Percentiles rank a stretch among this genome's conserved stretches.
phyloP scores from a whole-genome alignment of 2,329 filamentous ascomycete genomes.

The Aspergillus hiratsukae region DNA sequence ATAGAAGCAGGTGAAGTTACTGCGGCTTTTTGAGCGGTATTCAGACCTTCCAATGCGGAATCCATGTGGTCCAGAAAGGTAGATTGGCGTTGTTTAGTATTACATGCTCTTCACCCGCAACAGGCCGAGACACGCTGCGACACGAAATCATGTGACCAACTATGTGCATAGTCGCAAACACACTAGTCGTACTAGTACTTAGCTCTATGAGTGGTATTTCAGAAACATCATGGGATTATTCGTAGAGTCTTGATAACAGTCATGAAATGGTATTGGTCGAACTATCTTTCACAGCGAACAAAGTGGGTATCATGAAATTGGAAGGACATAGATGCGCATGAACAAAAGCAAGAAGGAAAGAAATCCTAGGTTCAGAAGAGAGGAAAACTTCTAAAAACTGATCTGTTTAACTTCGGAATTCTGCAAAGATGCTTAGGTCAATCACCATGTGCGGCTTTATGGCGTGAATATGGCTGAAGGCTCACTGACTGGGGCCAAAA shows the following conservation, averaged over 20 bases:
- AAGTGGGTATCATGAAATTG: background rate
- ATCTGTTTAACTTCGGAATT: background rate
- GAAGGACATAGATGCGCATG: background rate
- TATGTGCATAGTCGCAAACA: background rate
- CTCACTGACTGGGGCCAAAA: slow-evolving; percentile 27
- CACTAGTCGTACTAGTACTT: background rate
- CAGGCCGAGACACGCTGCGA: slow-evolving; percentile 4
- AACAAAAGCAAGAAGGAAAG: background rate
- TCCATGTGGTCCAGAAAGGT: slow-evolving; percentile 41
- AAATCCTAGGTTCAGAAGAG: background rate
- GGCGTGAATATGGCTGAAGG: background rate
- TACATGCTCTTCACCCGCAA: background rate
- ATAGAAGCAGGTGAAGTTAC: slow-evolving; percentile 59
- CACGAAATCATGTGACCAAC: slow-evolving; percentile 8
- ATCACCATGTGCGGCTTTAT: background rate
- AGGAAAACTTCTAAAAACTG: background rate
- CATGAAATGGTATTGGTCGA: background rate
- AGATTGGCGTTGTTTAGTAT: background rate
- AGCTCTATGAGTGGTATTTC: background rate
- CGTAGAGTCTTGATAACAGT: background rate
- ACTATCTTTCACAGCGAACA: background rate
- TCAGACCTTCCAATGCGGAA: slow-evolving; percentile 57
- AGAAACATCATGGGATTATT: background rate
- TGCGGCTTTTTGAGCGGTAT: slow-evolving; percentile 59
- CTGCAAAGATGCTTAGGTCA: background rate